Conservation (phyloP, 1,139 yeast genomes). For the Suhomyces anneliseae region DNA sequence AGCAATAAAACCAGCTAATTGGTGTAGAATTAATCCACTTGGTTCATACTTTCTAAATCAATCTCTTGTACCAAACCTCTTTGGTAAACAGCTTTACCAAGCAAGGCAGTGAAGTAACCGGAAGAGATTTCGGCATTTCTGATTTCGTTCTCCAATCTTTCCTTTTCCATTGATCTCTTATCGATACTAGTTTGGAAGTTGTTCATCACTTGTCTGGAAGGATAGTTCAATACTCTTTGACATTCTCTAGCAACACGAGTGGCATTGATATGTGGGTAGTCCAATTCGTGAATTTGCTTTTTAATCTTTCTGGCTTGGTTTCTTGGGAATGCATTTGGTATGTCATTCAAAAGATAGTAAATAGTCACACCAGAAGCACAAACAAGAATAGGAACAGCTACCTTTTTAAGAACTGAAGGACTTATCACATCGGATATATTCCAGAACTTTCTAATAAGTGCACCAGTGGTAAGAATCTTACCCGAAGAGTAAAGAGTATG, state of each 20-base stretch:
- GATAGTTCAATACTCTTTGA: conserved; percentile 75
- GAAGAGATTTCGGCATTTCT: conserved; percentile 60
- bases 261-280: conserved; percentile 78
- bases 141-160: conserved; percentile 52
- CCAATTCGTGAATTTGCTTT: conserved; percentile 59
- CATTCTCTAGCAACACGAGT: conserved; percentile 79
- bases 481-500: conserved; percentile 48
- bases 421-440: conserved; percentile 28
- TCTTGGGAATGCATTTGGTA: conserved; percentile 86
- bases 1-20: no score
- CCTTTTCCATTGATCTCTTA: conserved; percentile 59
- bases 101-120: conserved; percentile 58
- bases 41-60: conserved; percentile 52
- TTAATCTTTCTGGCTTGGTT: conserved; percentile 75
- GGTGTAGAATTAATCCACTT: conserved; percentile 36
- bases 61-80: conserved; percentile 45
- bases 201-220: conserved; percentile 79
- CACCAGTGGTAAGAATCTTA: conserved; percentile 45
- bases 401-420: conserved; percentile 32
- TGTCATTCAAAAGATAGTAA: conserved; percentile 70
- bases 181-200: conserved; percentile 74
- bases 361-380: conserved; percentile 59
- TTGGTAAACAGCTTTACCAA: conserved; percentile 50
- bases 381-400: conserved; percentile 48
- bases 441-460: conserved; percentile 35